phyloP scores from a whole-genome alignment of 345 rosid genomes.

The Cardamine resedifolia region DNA sequence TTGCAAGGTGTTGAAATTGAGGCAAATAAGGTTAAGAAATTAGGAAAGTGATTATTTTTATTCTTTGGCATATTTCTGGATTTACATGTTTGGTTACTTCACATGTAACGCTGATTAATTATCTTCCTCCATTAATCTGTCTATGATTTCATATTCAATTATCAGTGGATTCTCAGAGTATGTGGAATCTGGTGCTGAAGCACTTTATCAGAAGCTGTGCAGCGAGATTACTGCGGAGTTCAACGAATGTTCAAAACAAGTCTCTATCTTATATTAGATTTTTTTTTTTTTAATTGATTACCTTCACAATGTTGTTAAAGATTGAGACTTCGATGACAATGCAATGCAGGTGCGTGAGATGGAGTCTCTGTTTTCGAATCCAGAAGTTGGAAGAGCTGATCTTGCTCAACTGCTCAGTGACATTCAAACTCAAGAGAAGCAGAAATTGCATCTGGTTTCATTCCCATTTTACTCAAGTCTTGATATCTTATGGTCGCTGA shows the following conservation, averaged over 20 bases:
- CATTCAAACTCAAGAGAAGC: conserved; percentile 83
- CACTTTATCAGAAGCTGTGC: conserved; percentile 79
- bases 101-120: neutral
- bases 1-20: neutral
- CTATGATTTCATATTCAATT: neutral
- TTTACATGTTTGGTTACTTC: conserved; percentile 12
- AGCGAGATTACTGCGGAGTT: conserved; percentile 73
- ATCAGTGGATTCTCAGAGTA: conserved; percentile 78
- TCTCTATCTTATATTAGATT: conserved; percentile 8
- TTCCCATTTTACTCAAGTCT: conserved; percentile 1
- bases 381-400: conserved; percentile 57
- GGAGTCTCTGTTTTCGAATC: conserved; percentile 58
- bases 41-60: neutral
- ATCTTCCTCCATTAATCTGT: neutral
- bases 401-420: conserved; percentile 69
- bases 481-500: neutral
- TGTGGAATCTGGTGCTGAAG: conserved; percentile 70
- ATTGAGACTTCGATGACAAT: conserved; percentile 3
- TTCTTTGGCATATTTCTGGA: neutral
- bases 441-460: conserved; percentile 73
- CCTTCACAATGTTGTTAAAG: neutral
- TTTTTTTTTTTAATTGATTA: neutral
- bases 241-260: conserved; percentile 91
- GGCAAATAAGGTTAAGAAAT: neutral
- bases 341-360: conserved; percentile 65